A percentile compares a stretch with the other conserved stretches of the same genome.
Evolutionary conservation across 2,329 filamentous ascomycete species (phyloP).

Genomic region (Fusarium sp.): DNA sequence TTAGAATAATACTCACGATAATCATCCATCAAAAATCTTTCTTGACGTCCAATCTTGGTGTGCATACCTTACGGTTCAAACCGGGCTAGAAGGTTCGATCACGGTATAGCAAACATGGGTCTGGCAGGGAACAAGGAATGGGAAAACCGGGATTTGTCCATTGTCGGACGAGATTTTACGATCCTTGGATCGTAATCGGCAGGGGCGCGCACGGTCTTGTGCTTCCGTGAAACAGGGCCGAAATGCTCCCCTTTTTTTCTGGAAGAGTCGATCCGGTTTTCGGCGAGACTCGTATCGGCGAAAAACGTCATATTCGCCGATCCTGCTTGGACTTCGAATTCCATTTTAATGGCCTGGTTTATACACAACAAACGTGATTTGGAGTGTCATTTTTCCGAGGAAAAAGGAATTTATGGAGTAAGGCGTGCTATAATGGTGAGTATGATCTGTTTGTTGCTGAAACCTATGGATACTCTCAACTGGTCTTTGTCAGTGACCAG

Average conservation of each 20-base stretch:
- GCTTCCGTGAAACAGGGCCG: constrained; percentile 36
- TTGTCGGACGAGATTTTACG: constrained; percentile 16
- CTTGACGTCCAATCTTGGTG: background rate
- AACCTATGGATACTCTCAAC: background rate
- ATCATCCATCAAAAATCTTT: background rate
- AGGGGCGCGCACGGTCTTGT: constrained; percentile 25
- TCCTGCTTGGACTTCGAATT: background rate
- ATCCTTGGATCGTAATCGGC: constrained; percentile 22
- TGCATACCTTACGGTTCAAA: background rate
- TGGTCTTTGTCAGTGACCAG: background rate
- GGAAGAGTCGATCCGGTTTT: constrained; percentile 18
- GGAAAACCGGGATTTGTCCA: background rate
- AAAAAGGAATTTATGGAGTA: background rate
- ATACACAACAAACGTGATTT: background rate
- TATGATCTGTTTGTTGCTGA: background rate
- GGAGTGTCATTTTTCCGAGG: background rate
- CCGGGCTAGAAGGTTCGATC: constrained; percentile 18
- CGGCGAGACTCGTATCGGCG: constrained; percentile 25
- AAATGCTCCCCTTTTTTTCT: constrained; percentile 26
- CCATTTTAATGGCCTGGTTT: background rate
- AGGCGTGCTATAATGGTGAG: background rate
- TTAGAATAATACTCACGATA: constrained; percentile 2
- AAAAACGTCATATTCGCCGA: background rate
- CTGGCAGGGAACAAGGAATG: constrained; percentile 10
- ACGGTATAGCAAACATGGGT: background rate